phyloP scores from a whole-genome alignment of 2,329 filamentous ascomycete genomes.

The Byssothecium circinans region DNA sequence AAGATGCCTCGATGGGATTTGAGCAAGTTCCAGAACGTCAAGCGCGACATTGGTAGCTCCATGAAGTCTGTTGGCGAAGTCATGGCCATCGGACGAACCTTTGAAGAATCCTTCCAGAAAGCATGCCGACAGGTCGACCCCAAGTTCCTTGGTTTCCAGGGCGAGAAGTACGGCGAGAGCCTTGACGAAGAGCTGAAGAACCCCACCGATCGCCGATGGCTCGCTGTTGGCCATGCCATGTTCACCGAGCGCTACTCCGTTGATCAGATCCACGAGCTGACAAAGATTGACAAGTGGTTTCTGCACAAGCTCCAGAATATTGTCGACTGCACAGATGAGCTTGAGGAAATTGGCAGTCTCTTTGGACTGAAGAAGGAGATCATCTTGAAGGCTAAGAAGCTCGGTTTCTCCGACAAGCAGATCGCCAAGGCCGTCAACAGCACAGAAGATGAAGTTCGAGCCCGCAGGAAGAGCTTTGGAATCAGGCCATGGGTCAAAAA shows the following conservation, averaged over 20 bases:
- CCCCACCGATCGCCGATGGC: conserved; percentile 94
- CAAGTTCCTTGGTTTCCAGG: conserved; percentile 88
- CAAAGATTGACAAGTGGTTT: conserved; percentile 99
- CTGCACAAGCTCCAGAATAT: conserved; percentile 97
- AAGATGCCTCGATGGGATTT: conserved; percentile 99
- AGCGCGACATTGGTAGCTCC: conserved; percentile 92
- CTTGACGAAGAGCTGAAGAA: conserved; percentile 87
- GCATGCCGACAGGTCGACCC: conserved; percentile 97
- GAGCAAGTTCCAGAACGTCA: conserved; percentile 98
- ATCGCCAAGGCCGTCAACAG: conserved; percentile 84
- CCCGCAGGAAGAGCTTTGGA: conserved; percentile 79
- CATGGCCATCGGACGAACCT: conserved; percentile 98
- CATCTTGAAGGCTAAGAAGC: conserved; percentile 89
- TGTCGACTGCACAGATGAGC: conserved; percentile 83
- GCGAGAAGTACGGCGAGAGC: conserved; percentile 83
- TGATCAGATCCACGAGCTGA: conserved; percentile 87
- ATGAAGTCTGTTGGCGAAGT: conserved; percentile 99
- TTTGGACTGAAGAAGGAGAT: conserved; percentile 86
- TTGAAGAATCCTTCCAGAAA: conserved; percentile 99
- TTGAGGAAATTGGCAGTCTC: conserved; percentile 81
- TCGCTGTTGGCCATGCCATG: conserved; percentile 97
- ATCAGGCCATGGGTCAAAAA: conserved; percentile 97
- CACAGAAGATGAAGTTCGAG: conserved; percentile 87
- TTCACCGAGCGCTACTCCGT: conserved; percentile 94
- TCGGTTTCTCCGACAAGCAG: conserved; percentile 96